Conservation (phyloP, 2,329 filamentous ascomycete genomes). For the Periglandula ipomoeae region DNA sequence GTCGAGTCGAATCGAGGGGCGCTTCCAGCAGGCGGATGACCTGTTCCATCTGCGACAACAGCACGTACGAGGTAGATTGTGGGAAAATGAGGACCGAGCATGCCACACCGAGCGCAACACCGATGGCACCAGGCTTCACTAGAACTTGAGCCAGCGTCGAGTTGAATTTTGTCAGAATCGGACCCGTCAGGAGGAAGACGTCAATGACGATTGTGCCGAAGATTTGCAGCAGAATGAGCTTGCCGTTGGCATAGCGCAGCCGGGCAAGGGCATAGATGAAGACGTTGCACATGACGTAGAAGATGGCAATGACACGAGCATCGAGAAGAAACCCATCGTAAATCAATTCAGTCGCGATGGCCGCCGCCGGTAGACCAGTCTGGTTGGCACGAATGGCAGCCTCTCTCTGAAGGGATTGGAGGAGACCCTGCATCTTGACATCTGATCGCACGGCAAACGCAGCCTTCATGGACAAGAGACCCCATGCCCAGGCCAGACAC, state of each 20-base stretch:
- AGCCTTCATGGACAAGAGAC: slow-evolving; percentile 38
- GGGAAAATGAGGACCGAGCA: slow-evolving; percentile 39
- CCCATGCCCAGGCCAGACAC: slow-evolving; percentile 40
- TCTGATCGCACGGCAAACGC: slow-evolving; percentile 32
- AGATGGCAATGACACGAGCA: slow-evolving; percentile 30
- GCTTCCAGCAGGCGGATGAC: slow-evolving; percentile 22
- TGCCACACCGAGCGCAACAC: slow-evolving; percentile 33
- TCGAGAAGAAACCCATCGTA: slow-evolving; percentile 39
- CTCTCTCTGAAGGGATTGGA: slow-evolving; percentile 24
- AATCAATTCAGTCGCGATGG: slow-evolving; percentile 26
- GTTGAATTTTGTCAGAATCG: slow-evolving; percentile 30
- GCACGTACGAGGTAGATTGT: slow-evolving; percentile 35
- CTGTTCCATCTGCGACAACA: slow-evolving; percentile 25
- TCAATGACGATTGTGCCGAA: slow-evolving; percentile 38
- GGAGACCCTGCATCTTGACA: slow-evolving; percentile 24
- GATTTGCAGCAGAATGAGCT: slow-evolving; percentile 33
- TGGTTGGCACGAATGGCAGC: slow-evolving; percentile 24
- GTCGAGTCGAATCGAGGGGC: slow-evolving; percentile 22
- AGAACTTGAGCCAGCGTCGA: slow-evolving; percentile 28
- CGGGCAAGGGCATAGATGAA: slow-evolving; percentile 36
- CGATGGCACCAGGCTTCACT: slow-evolving; percentile 36
- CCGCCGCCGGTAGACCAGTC: slow-evolving; percentile 13
- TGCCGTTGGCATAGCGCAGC: slow-evolving; percentile 34
- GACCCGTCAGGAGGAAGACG: slow-evolving; percentile 34
- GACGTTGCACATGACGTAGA: slow-evolving; percentile 27